Evolutionary conservation across 371 early-diverging fungal genomes (phyloP).

Genomic region (Haplosporangium sp.): DNA sequence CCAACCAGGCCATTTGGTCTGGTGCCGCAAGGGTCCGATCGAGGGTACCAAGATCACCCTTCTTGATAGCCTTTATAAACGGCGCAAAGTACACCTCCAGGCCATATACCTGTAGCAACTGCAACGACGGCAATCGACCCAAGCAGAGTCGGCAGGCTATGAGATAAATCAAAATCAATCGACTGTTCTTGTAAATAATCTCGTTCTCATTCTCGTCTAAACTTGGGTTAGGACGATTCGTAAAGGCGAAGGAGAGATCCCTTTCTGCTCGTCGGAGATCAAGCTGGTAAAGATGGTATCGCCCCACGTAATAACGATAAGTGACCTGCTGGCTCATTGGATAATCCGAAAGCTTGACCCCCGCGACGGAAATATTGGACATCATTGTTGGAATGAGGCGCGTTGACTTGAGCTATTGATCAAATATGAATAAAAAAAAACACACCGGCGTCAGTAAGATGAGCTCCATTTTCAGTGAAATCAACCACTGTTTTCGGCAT

Average conservation of each 20-base stretch:
- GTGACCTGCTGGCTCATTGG: slow-evolving; percentile 69
- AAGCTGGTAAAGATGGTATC: slow-evolving; percentile 61
- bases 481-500: background rate
- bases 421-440: background rate
- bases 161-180: slow-evolving; percentile 61
- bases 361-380: slow-evolving; percentile 60
- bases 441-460: no score
- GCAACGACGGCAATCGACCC: slow-evolving; percentile 56
- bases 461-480: background rate
- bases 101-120: slow-evolving; percentile 56
- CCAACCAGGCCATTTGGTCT: slow-evolving; percentile 24
- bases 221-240: slow-evolving; percentile 42
- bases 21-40: slow-evolving; percentile 5
- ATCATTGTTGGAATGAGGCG: slow-evolving; percentile 66
- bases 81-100: slow-evolving; percentile 35
- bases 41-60: slow-evolving; percentile 27
- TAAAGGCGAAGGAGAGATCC: slow-evolving; percentile 62
- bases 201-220: slow-evolving; percentile 16
- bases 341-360: slow-evolving; percentile 55
- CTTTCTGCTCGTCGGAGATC: slow-evolving; percentile 56
- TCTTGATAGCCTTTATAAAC: slow-evolving; percentile 21
- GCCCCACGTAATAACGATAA: slow-evolving; percentile 66
- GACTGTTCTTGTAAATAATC: slow-evolving; percentile 15
- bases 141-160: slow-evolving; percentile 65
- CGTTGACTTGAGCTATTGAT: slow-evolving; percentile 53